Evolutionary conservation across 768 basidiomycete genomes (phyloP), one percentile per base, ranked within the genome.

Genomic region (Leucocoprinus sp.): DNA sequence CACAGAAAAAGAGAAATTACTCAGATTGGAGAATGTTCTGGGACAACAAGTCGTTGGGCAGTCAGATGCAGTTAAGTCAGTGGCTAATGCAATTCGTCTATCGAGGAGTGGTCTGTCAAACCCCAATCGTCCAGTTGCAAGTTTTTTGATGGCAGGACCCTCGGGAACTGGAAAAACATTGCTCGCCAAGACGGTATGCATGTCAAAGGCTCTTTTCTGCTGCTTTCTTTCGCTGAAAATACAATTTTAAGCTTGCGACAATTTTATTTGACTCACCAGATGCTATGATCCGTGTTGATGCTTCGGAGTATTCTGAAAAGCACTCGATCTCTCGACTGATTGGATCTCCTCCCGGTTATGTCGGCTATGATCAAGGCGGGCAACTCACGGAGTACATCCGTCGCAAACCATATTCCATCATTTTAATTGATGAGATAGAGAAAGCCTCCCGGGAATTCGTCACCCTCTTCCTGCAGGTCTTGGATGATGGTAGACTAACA

Each of bases 91-190:
- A 2, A 87, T 98, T 54, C 78, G 95, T 37, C 65, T 98, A 34
- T 93, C 91, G 19, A 77, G 95, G 40, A 91, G 89, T 55, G 95
- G 95, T n/a, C 69, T 99, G n/a, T 75, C 86, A 34, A 90, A 93
- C 59, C 77, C 87, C 24, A 72, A 83, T 37, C 68, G 91, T 39
- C 95, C 95, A 4, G 84, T 96, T 48, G 93, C 95, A 0, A 89
- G 84, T 55, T 96, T 96, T 69, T 65, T 97, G 44, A 86, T 96
- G 75, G 83, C 83, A 5, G 89, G 89, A n/a, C 89, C 90, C 24
- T 86, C 85, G 4, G 91, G 91, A 18, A 93, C 88, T 3, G 89
- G 88, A 33, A 91, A 98, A 68, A 95, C 92, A 0, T 69, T 92
- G 50, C 70, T 96, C 52, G 82, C 83, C 36, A 97, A 96, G 67